Base-by-base conservation (phyloP, 176 grass and related monocot genomes). In the Carex scoparia region DNA sequence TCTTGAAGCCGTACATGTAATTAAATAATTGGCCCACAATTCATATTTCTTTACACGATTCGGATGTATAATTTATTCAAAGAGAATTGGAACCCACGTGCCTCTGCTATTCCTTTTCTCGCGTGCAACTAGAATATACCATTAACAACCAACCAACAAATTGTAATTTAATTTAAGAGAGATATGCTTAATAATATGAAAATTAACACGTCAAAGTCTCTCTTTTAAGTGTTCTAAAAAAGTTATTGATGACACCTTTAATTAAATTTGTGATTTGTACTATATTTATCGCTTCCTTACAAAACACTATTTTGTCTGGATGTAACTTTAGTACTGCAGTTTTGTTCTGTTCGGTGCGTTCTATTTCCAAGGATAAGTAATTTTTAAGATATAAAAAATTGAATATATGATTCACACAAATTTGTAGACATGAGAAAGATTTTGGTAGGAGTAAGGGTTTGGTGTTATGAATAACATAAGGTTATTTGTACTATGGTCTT, bases 61-160 rank as follows among this genome's bases (percentile, higher is more conserved):
- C 7, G 5, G 40, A 64, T 46, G n/a, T 65, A 82, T 65, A 82
- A 82, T 65, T 81, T 64, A 81, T 11, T 51, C 4, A 32, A 35
- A 8, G 42, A 69, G 63, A 83, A 83, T 83, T 83, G 81, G 81
- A 66, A 83, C 44, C 63, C 81, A 83, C 81, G 81, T 83, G 81
- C 81, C 51, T 69, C 42, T 64, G 62, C 79, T 82, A 40, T 82
- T 44, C 59, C 79, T 83, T 83, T 83, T 83, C 61, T 83, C 35
- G 81, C 81, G 81, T 83, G 81, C 81, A 54, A 83, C 44, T 69
- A 69, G 23, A 79, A 57, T 33, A 78, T 78, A 16, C 73, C 27
- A 55, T 31, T 78, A 56, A 70, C 37, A n/a, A 42, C 12, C 48
- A 57, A 77, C 4, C 1, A 1, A 49, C 13, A 14, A 12, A 32